A percentile compares a stretch with the other conserved stretches of the same genome.
These are phyloP conservation scores for Neoarthrinium moseri DNA, from an alignment of 2,329 filamentous ascomycete species.

Conservation along the genomic window DNA sequence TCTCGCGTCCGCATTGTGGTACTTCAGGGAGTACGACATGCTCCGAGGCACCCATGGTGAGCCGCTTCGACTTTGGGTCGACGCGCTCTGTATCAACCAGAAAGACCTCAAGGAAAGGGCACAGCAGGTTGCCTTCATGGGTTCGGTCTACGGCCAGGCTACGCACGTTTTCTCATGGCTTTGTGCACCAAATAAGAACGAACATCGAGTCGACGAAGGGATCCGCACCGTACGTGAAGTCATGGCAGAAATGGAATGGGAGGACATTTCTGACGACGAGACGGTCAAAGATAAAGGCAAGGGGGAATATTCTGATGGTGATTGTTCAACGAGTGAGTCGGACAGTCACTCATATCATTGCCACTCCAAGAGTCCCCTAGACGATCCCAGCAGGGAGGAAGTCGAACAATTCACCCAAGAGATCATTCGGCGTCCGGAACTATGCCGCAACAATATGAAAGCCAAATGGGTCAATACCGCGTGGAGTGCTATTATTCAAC, in stretches of 20 bases:
- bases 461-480: neutral
- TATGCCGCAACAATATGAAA: neutral
- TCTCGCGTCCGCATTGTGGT: neutral
- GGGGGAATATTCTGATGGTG: neutral
- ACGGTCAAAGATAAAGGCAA: neutral
- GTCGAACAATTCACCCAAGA: neutral
- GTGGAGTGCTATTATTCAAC: neutral
- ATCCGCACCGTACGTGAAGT: neutral
- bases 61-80: constrained; percentile 16
- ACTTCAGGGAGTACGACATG: neutral
- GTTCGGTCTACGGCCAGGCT: constrained; percentile 16
- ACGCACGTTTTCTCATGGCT: constrained; percentile 20
- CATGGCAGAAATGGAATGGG: neutral
- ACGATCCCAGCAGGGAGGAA: neutral
- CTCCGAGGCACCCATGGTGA: neutral
- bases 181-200: constrained; percentile 7
- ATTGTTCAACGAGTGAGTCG: neutral
- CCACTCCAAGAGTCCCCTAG: neutral
- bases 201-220: neutral
- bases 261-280: neutral
- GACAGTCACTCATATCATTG: neutral
- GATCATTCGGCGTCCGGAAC: neutral
- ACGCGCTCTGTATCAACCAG: constrained; percentile 24
- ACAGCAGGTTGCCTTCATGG: constrained; percentile 18
- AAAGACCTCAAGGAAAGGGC: constrained; percentile 14